Evolutionary conservation across 768 basidiomycete species (phyloP).

Genomic region (Asterophora lycoperdoides): DNA sequence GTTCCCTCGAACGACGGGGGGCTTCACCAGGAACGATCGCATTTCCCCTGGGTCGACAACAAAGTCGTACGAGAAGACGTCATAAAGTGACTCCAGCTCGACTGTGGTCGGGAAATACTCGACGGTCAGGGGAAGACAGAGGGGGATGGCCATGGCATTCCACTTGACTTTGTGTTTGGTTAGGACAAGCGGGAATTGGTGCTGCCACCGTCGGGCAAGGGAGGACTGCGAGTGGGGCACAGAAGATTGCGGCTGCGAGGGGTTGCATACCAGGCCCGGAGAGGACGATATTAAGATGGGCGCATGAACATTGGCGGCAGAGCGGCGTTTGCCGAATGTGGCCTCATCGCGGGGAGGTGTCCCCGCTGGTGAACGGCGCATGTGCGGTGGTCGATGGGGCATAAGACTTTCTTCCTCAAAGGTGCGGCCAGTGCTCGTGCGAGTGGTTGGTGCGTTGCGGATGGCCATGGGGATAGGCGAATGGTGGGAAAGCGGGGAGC

Average conservation of each 20-base stretch:
- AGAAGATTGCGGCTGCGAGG: constrained; percentile 55
- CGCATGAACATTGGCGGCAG: constrained; percentile 33
- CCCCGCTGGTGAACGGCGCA: constrained; percentile 58
- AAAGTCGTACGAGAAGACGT: constrained; percentile 85
- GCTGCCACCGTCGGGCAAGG: constrained; percentile 88
- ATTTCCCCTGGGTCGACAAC: constrained; percentile 82
- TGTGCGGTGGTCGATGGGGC: constrained; percentile 43
- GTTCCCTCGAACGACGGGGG: constrained; percentile 43
- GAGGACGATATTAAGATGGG: constrained; percentile 46
- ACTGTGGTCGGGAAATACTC: constrained; percentile 79
- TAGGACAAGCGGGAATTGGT: constrained; percentile 67
- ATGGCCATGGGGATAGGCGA: constrained; percentile 43
- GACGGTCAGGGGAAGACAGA: constrained; percentile 85
- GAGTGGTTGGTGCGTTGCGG: constrained; percentile 30
- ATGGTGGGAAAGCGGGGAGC: constrained; percentile 30
- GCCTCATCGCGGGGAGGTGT: constrained; percentile 71
- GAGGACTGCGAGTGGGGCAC: constrained; percentile 62
- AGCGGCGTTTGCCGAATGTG: constrained; percentile 54
- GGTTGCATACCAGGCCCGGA: constrained; percentile 52
- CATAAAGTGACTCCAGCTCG: constrained; percentile 73
- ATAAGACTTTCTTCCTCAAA: constrained; percentile 54
- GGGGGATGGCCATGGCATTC: constrained; percentile 80
- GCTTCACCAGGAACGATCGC: constrained; percentile 80
- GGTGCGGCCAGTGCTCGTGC: constrained; percentile 46
- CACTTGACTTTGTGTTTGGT: constrained; percentile 90